phyloP scores from a whole-genome alignment of 2,329 filamentous ascomycete species.

The Colletotrichum godetiae region DNA sequence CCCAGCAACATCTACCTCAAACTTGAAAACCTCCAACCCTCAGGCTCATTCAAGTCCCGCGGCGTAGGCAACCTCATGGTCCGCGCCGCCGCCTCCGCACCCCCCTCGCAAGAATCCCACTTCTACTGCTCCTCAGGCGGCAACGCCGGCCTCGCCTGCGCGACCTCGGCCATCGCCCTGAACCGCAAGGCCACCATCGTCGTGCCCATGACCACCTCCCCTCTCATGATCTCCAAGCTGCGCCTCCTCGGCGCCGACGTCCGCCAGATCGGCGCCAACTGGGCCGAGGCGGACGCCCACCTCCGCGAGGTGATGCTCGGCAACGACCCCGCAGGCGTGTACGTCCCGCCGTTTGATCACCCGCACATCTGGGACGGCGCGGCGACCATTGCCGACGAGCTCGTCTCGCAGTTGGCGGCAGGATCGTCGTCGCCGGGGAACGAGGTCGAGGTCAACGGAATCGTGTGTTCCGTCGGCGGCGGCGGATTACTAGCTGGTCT shows the following conservation, averaged over 20 bases:
- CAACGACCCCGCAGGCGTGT: constrained; percentile 65
- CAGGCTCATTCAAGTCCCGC: constrained; percentile 86
- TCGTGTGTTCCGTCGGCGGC: constrained; percentile 84
- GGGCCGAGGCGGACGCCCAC: constrained; percentile 76
- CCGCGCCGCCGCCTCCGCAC: constrained; percentile 50
- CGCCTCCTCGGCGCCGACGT: constrained; percentile 75
- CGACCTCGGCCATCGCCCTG: constrained; percentile 75
- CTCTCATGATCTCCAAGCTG: constrained; percentile 79
- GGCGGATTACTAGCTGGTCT: constrained; percentile 84
- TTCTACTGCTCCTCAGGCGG: constrained; percentile 87
- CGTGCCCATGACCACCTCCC: constrained; percentile 73
- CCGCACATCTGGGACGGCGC: constrained; percentile 75
- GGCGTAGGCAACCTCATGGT: constrained; percentile 80
- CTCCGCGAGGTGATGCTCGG: constrained; percentile 69
- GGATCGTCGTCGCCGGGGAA: constrained; percentile 9
- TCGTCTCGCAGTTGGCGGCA: constrained; percentile 48
- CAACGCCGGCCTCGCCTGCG: constrained; percentile 87
- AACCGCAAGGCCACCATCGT: constrained; percentile 78
- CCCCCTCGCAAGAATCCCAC: constrained; percentile 57
- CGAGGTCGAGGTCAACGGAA: constrained; percentile 67
- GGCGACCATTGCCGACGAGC: constrained; percentile 66
- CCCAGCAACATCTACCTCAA: constrained; percentile 86
- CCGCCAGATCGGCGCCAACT: constrained; percentile 74
- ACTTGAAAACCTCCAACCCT: constrained; percentile 86
- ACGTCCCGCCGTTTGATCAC: constrained; percentile 78